Evolutionary conservation across 768 basidiomycete genomes (phyloP).

Genomic region (Lentinula lateritia): DNA sequence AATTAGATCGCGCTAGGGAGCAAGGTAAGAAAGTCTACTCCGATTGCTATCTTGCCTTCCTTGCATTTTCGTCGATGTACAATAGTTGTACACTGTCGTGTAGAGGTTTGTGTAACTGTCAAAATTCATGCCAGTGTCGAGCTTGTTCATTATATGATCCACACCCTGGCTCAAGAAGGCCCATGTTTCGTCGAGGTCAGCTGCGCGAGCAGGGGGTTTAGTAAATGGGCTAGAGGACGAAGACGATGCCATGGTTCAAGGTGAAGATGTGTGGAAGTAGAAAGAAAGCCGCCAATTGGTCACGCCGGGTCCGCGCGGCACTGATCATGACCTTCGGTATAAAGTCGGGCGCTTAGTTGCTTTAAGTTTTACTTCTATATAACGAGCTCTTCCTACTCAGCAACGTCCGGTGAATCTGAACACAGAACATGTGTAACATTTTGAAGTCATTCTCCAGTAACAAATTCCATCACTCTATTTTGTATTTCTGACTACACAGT

Average conservation of each 20-base stretch:
- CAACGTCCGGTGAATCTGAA: no score
- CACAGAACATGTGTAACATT: no score
- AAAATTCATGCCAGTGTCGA: slow-evolving; percentile 80
- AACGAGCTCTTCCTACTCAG: no score
- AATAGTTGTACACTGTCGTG: slow-evolving; percentile 97
- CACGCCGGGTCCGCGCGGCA: neutral
- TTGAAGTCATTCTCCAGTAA: no score
- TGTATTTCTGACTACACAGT: no score
- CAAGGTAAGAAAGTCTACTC: slow-evolving; percentile 38
- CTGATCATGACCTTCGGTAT: no score
- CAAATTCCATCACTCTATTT: no score
- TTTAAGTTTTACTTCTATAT: no score
- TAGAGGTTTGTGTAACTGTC: slow-evolving; percentile 81
- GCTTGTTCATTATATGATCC: slow-evolving; percentile 89
- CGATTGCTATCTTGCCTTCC: slow-evolving; percentile 45
- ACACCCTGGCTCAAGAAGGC: slow-evolving; percentile 80
- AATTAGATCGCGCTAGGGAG: slow-evolving; percentile 1
- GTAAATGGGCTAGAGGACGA: neutral
- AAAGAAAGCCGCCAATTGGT: neutral
- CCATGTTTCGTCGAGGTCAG: slow-evolving; percentile 53
- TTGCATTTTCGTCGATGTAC: slow-evolving; percentile 75
- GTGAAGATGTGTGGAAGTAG: neutral
- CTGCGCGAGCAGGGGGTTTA: slow-evolving; percentile 7
- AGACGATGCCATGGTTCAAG: slow-evolving; percentile 1
- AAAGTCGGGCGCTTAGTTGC: neutral